These are phyloP conservation scores for Skeletonema tropicum DNA, from an alignment of 108 stramenopile genomes.

Conservation along the genomic window DNA sequence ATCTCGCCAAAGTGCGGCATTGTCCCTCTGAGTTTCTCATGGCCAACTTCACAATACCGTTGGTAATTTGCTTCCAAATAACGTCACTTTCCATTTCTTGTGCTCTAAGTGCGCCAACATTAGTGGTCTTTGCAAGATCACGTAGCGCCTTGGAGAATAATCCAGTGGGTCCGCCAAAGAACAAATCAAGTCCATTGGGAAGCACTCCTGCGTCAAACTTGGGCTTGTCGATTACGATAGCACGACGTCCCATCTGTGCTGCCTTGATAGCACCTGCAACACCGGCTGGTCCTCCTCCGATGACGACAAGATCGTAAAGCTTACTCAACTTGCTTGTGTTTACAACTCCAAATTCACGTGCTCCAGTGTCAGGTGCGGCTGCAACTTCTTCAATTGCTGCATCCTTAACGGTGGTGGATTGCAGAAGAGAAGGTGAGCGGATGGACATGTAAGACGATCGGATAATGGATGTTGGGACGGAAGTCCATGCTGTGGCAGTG, in stretches of 20 bases:
- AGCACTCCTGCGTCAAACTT: slow-evolving; percentile 24
- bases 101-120: slow-evolving; percentile 15
- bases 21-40: slow-evolving; percentile 27
- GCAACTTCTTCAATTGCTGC: not conserved
- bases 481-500: not conserved
- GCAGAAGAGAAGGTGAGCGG: slow-evolving; percentile 1
- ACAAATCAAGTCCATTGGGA: slow-evolving; percentile 19
- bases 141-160: slow-evolving; percentile 40
- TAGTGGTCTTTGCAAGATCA: slow-evolving; percentile 18
- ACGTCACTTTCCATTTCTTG: slow-evolving; percentile 19
- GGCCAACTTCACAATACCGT: slow-evolving; percentile 13
- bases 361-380: not conserved
- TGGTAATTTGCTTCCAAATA: slow-evolving; percentile 31
- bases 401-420: not conserved
- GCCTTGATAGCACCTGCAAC: slow-evolving; percentile 61
- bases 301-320: slow-evolving; percentile 76
- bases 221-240: slow-evolving; percentile 24
- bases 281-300: slow-evolving; percentile 77
- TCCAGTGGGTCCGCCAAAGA: slow-evolving; percentile 30
- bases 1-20: slow-evolving; percentile 1
- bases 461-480: not conserved
- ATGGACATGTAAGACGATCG: not conserved
- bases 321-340: slow-evolving; percentile 20
- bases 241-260: slow-evolving; percentile 28
- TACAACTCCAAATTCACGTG: slow-evolving; percentile 13